Percentiles rank a stretch among this genome's conserved stretches.
These are phyloP conservation scores for Schrenkiella parvula DNA, from an alignment of 345 rosid species.

Conservation along the genomic window DNA sequence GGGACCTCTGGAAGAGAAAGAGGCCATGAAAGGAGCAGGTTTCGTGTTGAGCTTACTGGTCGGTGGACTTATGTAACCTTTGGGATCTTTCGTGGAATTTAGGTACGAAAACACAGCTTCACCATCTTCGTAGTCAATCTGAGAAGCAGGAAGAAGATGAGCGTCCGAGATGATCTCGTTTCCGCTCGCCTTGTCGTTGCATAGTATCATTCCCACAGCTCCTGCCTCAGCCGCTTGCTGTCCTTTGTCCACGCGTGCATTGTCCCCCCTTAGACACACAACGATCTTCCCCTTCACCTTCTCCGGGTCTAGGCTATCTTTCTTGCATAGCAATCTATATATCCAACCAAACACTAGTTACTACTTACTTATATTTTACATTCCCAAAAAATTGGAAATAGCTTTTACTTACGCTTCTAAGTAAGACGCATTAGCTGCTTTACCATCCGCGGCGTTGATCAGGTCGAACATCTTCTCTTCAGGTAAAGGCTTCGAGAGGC, in stretches of 20 bases:
- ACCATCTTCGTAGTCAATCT: constrained; percentile 51
- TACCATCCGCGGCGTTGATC: constrained; percentile 47
- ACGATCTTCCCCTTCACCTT: constrained; percentile 66
- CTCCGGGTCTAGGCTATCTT: constrained; percentile 45
- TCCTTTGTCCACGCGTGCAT: constrained; percentile 50
- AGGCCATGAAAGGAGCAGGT: constrained; percentile 67
- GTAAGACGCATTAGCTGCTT: constrained; percentile 23
- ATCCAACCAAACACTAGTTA: background rate
- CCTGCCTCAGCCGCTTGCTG: constrained; percentile 42
- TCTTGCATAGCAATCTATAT: constrained; percentile 35
- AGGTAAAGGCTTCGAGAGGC: constrained; percentile 46
- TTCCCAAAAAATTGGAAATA: background rate
- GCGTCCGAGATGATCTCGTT: constrained; percentile 47
- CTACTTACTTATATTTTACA: background rate
- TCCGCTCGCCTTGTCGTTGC: constrained; percentile 49
- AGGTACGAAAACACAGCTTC: constrained; percentile 41
- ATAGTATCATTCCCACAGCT: constrained; percentile 67
- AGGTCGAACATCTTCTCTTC: constrained; percentile 44
- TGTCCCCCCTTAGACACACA: constrained; percentile 50
- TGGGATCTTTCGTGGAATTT: constrained; percentile 41
- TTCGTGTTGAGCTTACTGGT: background rate
- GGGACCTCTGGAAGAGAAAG: constrained; percentile 66
- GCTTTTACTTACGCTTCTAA: constrained; percentile 46
- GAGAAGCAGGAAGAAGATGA: constrained; percentile 65
- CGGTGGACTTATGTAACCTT: constrained; percentile 43